Percentiles rank a stretch among this genome's conserved stretches.
Evolutionary conservation across 2,329 filamentous ascomycete genomes (phyloP).

Genomic region (Aureobasidium sp.): DNA sequence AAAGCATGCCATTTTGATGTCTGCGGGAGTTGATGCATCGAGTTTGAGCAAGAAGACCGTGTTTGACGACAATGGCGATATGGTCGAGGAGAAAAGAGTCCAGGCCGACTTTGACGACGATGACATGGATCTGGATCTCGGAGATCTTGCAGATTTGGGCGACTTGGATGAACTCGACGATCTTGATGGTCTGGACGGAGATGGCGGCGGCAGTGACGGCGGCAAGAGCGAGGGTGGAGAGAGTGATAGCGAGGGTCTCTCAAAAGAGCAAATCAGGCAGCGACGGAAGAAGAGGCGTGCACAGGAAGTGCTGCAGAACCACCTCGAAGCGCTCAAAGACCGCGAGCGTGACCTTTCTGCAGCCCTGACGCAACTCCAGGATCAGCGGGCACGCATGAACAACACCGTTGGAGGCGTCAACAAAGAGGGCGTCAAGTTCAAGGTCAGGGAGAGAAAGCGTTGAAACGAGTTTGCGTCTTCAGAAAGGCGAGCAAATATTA

Average conservation of each 20-base stretch:
- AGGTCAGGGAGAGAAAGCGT: constrained; percentile 55
- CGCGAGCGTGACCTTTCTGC: constrained; percentile 49
- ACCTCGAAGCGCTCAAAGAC: constrained; percentile 47
- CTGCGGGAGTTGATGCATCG: constrained; percentile 36
- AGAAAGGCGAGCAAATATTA: background rate
- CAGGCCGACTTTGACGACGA: constrained; percentile 14
- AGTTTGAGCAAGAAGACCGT: constrained; percentile 30
- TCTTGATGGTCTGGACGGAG: constrained; percentile 22
- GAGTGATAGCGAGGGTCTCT: constrained; percentile 25
- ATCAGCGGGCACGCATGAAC: constrained; percentile 56
- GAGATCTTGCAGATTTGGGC: constrained; percentile 16
- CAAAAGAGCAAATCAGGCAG: constrained; percentile 38
- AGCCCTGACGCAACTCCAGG: constrained; percentile 51
- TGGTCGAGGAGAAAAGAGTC: constrained; percentile 13
- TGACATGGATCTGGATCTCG: constrained; percentile 23
- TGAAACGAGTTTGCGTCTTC: constrained; percentile 24
- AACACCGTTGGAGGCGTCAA: constrained; percentile 54
- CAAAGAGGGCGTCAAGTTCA: constrained; percentile 59
- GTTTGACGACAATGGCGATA: constrained; percentile 33
- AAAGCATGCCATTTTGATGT: constrained; percentile 26
- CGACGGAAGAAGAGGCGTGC: constrained; percentile 44
- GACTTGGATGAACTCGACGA: constrained; percentile 12
- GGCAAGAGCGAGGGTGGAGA: constrained; percentile 20
- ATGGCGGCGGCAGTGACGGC: background rate
- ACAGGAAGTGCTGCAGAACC: constrained; percentile 42